Evolutionary conservation across 352 stramenopile genomes (phyloP).

Genomic region (Paralagenidium karlingii): DNA sequence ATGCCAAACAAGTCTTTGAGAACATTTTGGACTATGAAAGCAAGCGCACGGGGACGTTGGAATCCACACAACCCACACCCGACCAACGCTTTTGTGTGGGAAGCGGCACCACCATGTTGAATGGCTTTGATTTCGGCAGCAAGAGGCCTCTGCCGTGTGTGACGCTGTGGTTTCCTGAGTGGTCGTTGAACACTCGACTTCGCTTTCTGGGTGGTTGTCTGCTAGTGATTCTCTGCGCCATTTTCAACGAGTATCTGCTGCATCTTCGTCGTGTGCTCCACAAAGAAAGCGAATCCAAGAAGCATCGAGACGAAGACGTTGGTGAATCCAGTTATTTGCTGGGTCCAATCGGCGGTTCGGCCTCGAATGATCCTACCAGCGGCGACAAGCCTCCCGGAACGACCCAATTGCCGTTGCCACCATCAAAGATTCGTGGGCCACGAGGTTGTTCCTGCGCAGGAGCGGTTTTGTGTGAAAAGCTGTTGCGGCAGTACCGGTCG

Average conservation of each 20-base stretch:
- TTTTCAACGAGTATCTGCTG: constrained; percentile 68
- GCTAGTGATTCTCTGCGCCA: constrained; percentile 31
- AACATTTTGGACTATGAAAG: constrained; percentile 24
- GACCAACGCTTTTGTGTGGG: constrained; percentile 30
- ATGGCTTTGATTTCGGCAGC: constrained; percentile 39
- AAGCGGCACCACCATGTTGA: constrained; percentile 59
- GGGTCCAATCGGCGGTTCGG: background rate
- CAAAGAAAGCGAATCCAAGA: constrained; percentile 48
- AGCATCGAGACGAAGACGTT: background rate
- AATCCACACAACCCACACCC: too few species aligned
- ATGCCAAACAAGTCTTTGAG: constrained; percentile 46
- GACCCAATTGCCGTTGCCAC: constrained; percentile 27
- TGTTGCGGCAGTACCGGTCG: background rate
- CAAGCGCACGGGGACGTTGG: background rate
- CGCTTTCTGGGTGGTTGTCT: constrained; percentile 38
- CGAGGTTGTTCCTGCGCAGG: too few species aligned
- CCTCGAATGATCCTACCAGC: background rate
- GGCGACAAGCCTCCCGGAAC: constrained; percentile 8
- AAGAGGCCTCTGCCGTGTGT: constrained; percentile 30
- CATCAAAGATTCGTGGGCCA: too few species aligned
- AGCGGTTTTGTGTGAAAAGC: too few species aligned
- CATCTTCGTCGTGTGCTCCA: constrained; percentile 46
- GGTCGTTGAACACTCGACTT: constrained; percentile 40
- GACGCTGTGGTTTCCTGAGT: constrained; percentile 61
- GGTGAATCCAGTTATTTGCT: background rate